phyloP scores from a whole-genome alignment of 495 filamentous ascomycete species.

The Aspergillus sclerotioniger region DNA sequence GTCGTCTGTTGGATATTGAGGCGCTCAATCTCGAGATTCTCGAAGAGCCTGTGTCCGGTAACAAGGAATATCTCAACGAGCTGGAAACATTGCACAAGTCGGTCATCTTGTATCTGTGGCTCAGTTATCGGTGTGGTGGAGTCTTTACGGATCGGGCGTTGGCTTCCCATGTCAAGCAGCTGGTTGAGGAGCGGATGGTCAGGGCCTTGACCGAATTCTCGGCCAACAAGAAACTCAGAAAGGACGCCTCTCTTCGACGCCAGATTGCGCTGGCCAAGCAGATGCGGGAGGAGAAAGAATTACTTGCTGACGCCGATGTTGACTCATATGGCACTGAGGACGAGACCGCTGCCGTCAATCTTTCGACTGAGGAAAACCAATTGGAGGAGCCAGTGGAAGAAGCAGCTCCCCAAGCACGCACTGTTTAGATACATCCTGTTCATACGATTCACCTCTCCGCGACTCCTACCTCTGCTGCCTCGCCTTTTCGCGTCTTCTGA shows the following conservation, averaged over 20 bases:
- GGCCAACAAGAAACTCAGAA: slow-evolving; percentile 45
- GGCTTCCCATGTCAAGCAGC: slow-evolving; percentile 72
- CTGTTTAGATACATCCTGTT: background rate
- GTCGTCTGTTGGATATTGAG: slow-evolving; percentile 62
- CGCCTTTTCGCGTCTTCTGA: no score
- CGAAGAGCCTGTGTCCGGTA: slow-evolving; percentile 45
- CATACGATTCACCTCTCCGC: background rate
- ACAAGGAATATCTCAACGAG: slow-evolving; percentile 53
- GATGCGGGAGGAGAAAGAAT: slow-evolving; percentile 25
- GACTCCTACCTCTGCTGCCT: no score
- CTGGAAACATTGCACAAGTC: slow-evolving; percentile 79
- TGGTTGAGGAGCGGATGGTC: slow-evolving; percentile 79
- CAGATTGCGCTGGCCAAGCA: slow-evolving; percentile 45
- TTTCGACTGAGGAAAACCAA: slow-evolving; percentile 14
- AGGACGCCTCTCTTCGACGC: slow-evolving; percentile 40
- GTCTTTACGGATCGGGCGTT: slow-evolving; percentile 76
- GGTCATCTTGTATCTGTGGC: slow-evolving; percentile 84
- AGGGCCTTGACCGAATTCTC: slow-evolving; percentile 58
- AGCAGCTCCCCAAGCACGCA: background rate
- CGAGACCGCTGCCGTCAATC: slow-evolving; percentile 10
- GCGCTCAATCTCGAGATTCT: slow-evolving; percentile 67
- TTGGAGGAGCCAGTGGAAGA: background rate
- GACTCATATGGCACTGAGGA: slow-evolving; percentile 17
- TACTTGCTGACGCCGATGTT: slow-evolving; percentile 23
- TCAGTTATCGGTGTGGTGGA: slow-evolving; percentile 68